Percentiles rank a stretch among this genome's conserved stretches.
Conservation (phyloP, 306 rosid species). For the Prunus mira region DNA sequence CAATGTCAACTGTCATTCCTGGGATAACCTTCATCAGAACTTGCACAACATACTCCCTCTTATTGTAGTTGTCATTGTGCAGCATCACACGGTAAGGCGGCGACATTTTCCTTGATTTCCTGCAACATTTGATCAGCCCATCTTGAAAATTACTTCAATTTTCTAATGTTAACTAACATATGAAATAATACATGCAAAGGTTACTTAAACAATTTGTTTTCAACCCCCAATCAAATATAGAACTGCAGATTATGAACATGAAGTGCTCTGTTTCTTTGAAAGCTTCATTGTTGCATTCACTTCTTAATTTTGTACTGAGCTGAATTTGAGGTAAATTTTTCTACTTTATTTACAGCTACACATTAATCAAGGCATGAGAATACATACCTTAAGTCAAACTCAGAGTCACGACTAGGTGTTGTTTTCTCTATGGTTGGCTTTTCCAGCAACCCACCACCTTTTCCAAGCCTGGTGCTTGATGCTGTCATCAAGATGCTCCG, state of each 20-base stretch:
- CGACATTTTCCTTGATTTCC: slow-evolving; percentile 67
- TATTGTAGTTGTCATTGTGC: slow-evolving; percentile 82
- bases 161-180: background rate
- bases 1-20: slow-evolving; percentile 85
- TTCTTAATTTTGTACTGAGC: background rate
- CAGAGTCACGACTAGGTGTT: slow-evolving; percentile 75
- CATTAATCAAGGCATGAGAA: background rate
- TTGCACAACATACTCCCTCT: slow-evolving; percentile 91
- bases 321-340: background rate
- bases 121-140: slow-evolving; percentile 22
- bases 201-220: background rate
- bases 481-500: slow-evolving; percentile 43
- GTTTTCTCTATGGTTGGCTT: slow-evolving; percentile 81
- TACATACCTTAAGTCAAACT: slow-evolving; percentile 66
- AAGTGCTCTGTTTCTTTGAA: background rate
- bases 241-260: no score
- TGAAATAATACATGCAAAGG: background rate
- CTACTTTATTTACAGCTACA: background rate
- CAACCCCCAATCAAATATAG: background rate
- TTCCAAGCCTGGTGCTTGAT: slow-evolving; percentile 47
- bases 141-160: background rate
- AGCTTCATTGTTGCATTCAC: background rate
- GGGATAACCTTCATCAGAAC: slow-evolving; percentile 96
- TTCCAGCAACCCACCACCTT: slow-evolving; percentile 82
- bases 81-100: slow-evolving; percentile 86